Conservation (phyloP, 257 asterid genomes). For the Lantana camara region DNA sequence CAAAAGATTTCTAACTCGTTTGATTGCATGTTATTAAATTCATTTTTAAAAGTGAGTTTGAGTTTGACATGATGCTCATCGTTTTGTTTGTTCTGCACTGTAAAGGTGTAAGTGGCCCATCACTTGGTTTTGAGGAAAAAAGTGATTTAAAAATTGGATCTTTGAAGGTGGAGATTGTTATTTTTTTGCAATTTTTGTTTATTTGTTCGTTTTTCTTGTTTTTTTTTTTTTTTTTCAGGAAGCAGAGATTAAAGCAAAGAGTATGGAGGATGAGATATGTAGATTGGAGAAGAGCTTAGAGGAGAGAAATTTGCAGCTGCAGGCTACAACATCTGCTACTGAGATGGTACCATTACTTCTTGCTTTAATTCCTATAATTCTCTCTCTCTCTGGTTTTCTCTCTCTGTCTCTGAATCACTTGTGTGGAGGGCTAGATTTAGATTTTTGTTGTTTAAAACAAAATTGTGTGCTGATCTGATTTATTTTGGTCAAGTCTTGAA, state of each 20-base stretch:
- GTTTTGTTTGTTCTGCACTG: slow-evolving; percentile 27
- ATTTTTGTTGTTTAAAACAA: not conserved
- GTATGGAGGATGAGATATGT: slow-evolving; percentile 60
- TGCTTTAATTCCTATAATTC: not conserved
- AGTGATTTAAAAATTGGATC: slow-evolving; percentile 22
- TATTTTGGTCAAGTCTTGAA: slow-evolving; percentile 11
- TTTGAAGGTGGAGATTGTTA: not conserved
- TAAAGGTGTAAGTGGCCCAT: slow-evolving; percentile 12
- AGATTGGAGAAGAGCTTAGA: slow-evolving; percentile 68
- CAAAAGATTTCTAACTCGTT: not conserved
- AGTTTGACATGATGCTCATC: slow-evolving; percentile 26
- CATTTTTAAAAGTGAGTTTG: not conserved
- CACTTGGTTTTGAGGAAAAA: not conserved
- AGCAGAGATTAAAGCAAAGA: slow-evolving; percentile 71
- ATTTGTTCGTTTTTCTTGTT: too few species aligned
- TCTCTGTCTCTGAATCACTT: not conserved
- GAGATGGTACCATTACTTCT: slow-evolving; percentile 52
- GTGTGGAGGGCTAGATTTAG: too few species aligned
- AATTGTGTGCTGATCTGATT: slow-evolving; percentile 1
- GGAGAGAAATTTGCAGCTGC: slow-evolving; percentile 60
- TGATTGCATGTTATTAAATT: not conserved
- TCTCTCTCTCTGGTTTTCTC: not conserved
- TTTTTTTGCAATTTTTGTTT: slow-evolving; percentile 3
- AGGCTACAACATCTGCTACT: slow-evolving; percentile 58
- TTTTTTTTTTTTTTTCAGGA: slow-evolving; percentile 46